A percentile compares a stretch with the other conserved stretches of the same genome.
Evolutionary conservation across 257 asterid species (phyloP).

Genomic region (Solanum sparsipilum): DNA sequence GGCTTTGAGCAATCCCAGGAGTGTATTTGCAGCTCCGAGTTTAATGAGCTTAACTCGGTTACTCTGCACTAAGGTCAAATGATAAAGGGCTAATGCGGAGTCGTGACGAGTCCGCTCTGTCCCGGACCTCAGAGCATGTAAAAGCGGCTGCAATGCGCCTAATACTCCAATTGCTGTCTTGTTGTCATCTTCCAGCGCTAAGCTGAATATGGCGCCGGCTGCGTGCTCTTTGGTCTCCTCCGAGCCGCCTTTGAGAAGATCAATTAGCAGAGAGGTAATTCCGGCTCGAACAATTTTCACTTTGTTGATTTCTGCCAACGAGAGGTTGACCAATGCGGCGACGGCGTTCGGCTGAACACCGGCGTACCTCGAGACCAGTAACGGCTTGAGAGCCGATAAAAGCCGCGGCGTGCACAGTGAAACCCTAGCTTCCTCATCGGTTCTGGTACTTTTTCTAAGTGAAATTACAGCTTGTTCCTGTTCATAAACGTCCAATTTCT

Average conservation of each 20-base stretch:
- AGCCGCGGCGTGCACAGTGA: constrained; percentile 59
- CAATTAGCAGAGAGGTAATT: constrained; percentile 50
- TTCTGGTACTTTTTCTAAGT: constrained; percentile 58
- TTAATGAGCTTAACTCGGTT: constrained; percentile 45
- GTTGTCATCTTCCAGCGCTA: constrained; percentile 64
- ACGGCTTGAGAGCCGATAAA: constrained; percentile 40
- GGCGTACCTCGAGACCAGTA: constrained; percentile 54
- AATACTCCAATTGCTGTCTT: constrained; percentile 77
- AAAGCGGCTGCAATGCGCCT: constrained; percentile 73
- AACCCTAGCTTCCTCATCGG: constrained; percentile 44
- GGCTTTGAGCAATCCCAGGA: constrained; percentile 51
- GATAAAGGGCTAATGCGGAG: constrained; percentile 75
- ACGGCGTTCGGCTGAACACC: constrained; percentile 61
- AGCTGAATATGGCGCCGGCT: constrained; percentile 83
- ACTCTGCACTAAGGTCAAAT: constrained; percentile 58
- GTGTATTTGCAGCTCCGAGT: constrained; percentile 43
- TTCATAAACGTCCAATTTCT: constrained; percentile 49
- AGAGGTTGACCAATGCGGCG: constrained; percentile 83
- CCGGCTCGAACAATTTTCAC: constrained; percentile 77
- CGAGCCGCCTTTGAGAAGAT: constrained; percentile 53
- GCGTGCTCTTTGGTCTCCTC: constrained; percentile 86
- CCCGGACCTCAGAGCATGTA: constrained; percentile 68
- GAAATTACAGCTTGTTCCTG: constrained; percentile 70
- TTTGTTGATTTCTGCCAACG: constrained; percentile 58
- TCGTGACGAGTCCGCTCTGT: constrained; percentile 71